phyloP scores from a whole-genome alignment of 805 yeast genomes.

The Pichia scutulata region DNA sequence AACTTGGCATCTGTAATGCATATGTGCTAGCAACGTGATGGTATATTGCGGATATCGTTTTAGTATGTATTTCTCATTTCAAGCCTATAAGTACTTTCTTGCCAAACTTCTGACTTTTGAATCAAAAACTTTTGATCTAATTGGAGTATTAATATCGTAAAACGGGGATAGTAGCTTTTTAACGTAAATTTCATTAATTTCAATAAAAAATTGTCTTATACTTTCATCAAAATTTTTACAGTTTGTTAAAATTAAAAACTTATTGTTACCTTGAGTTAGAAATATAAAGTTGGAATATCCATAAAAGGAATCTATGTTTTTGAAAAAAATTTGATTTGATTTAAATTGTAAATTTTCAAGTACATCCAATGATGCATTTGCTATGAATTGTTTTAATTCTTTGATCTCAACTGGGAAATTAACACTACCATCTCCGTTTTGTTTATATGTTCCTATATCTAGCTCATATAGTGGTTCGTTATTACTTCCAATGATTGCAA shows the following conservation, averaged over 20 bases:
- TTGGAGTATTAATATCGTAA: conserved; percentile 67
- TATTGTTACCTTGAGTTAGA: conserved; percentile 81
- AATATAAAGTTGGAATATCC: conserved; percentile 78
- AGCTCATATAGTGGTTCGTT: conserved; percentile 85
- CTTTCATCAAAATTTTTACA: conserved; percentile 53
- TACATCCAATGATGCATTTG: conserved; percentile 85
- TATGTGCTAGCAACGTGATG: too few species aligned
- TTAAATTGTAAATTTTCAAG: conserved; percentile 87
- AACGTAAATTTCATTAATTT: conserved; percentile 80
- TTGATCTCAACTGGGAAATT: conserved; percentile 60
- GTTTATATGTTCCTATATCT: conserved; percentile 71
- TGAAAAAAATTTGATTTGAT: conserved; percentile 55
- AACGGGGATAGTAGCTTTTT: conserved; percentile 84
- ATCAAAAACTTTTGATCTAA: conserved; percentile 70
- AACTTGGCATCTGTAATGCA: too few species aligned
- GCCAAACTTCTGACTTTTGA: conserved; percentile 62
- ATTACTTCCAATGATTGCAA: conserved; percentile 78
- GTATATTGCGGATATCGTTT: too few species aligned
- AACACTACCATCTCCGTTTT: conserved; percentile 56
- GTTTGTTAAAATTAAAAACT: conserved; percentile 67
- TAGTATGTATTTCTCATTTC: too few species aligned
- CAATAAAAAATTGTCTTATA: conserved; percentile 76
- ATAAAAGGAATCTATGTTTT: conserved; percentile 78
- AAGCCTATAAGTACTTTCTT: conserved; percentile 54
- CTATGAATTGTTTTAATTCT: conserved; percentile 80